These are phyloP conservation scores for Gelatoporia subvermispora DNA, from an alignment of 768 basidiomycete species.

Conservation along the genomic window DNA sequence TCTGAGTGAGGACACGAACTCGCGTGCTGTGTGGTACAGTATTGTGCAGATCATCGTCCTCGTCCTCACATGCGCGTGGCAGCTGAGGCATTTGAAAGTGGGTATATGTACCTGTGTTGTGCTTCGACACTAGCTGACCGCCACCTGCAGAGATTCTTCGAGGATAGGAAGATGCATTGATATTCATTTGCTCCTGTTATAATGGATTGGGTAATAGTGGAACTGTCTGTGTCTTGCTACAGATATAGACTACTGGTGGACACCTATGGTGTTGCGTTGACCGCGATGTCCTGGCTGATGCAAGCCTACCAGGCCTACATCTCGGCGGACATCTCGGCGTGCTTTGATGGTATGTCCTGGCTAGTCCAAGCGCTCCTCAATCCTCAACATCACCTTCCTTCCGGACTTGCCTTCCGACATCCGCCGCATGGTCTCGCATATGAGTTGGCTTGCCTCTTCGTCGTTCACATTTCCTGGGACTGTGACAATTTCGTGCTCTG, in stretches of 20 bases:
- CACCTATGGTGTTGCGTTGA: too few species aligned
- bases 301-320: too few species aligned
- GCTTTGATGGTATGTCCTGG: neutral
- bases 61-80: conserved; percentile 86
- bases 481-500: conserved; percentile 63
- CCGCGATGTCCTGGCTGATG: too few species aligned
- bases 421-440: conserved; percentile 31
- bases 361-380: conserved; percentile 18
- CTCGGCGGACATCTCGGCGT: too few species aligned
- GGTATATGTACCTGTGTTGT: conserved; percentile 19
- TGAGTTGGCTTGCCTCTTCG: conserved; percentile 26
- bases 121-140: neutral
- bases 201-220: conserved; percentile 1
- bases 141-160: conserved; percentile 67
- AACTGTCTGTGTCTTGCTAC: too few species aligned
- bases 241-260: too few species aligned
- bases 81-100: conserved; percentile 87
- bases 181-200: conserved; percentile 12
- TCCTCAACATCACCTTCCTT: conserved; percentile 43
- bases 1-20: conserved; percentile 85
- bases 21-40: conserved; percentile 94
- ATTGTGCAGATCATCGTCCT: conserved; percentile 82
- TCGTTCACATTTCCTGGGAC: conserved; percentile 40
- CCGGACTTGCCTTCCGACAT: conserved; percentile 36
- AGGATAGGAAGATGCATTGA: conserved; percentile 77